Conservation (phyloP, 1,139 yeast species). For the Blastobotrys buckinghamii region DNA sequence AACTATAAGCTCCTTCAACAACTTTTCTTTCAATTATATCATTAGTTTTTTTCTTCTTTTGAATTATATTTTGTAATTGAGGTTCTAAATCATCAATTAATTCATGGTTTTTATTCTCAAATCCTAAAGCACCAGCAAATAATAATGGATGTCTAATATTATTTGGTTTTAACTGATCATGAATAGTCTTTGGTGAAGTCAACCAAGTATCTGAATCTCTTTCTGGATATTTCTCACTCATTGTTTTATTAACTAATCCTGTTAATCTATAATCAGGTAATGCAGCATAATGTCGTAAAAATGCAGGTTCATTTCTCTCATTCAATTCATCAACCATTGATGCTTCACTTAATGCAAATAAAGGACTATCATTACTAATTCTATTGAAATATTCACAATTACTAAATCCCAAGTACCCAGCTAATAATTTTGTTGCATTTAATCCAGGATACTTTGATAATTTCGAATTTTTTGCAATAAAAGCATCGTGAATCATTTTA, state of each 20-base stretch:
- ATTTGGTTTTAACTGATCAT: background rate
- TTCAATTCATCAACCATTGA: background rate
- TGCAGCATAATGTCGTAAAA: constrained; percentile 15
- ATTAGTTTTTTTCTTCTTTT: background rate
- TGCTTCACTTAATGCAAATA: constrained; percentile 2
- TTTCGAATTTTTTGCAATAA: background rate
- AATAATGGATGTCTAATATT: constrained; percentile 9
- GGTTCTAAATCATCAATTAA: background rate
- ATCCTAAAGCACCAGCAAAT: constrained; percentile 11
- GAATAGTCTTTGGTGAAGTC: constrained; percentile 9
- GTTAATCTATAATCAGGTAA: constrained; percentile 22
- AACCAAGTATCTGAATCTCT: constrained; percentile 18
- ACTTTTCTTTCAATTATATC: constrained; percentile 1
- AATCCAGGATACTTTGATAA: background rate
- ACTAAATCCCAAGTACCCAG: constrained; percentile 7
- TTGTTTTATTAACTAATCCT: constrained; percentile 15
- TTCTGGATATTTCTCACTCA: constrained; percentile 17
- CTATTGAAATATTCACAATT: constrained; percentile 1
- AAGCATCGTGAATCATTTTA: constrained; percentile 2
- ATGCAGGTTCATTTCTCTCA: background rate
- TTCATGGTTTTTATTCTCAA: background rate
- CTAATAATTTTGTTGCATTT: background rate
- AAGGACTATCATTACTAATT: constrained; percentile 1
- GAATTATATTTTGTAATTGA: background rate
- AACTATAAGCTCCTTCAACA: background rate